Evolutionary conservation across 352 stramenopile species (phyloP), one percentile per base, ranked within the genome.

Genomic region (Phytophthora crassamura): DNA sequence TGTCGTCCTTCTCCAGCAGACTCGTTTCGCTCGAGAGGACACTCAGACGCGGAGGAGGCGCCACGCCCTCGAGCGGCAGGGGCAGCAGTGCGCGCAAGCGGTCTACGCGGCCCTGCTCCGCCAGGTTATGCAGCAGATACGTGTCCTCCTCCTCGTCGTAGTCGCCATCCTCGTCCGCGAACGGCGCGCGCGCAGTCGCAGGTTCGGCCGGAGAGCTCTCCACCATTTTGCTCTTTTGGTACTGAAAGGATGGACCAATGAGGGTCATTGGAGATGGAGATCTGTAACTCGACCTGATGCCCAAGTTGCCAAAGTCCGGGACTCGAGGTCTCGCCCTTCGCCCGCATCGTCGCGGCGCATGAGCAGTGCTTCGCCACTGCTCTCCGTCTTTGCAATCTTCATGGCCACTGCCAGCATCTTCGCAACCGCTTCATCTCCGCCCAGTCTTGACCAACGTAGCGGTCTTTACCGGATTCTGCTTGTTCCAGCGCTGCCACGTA

Each of bases 1-100:
- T 91, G 47, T 92, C 80, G 65, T 97, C 89, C 55, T 90, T 90
- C 49, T 94, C 86, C 20, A 90, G 72, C 33, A 94, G 70, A 59
- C 51, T 67, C 38, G 76, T 76, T 65, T 93, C 84, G 16, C 57
- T 67, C 10, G 75, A 75, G 34, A 91, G 67, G 43, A 88, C 71
- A 15, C 68, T 64, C 55, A 83, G 68, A 18, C 63, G 64, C 18
- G 35, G 52, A 65, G 40, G 35, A 64, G 64, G 40, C 11, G 50
- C 45, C 5, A 34, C 22, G 4, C n/a, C 12, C 8, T 49, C 25
- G 33, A 34, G 59, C 15, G 57, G 25, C 18, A 69, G 61, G 40
- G 80, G 82, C 51, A 94, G 65, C 18, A 90, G 67, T n/a, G 63
- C 36, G 3, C 68, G 67, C 25, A 94, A 69, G 10, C 71, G 63